Conservation (phyloP, 2,329 filamentous ascomycete genomes). For the Ophiostoma montium region DNA sequence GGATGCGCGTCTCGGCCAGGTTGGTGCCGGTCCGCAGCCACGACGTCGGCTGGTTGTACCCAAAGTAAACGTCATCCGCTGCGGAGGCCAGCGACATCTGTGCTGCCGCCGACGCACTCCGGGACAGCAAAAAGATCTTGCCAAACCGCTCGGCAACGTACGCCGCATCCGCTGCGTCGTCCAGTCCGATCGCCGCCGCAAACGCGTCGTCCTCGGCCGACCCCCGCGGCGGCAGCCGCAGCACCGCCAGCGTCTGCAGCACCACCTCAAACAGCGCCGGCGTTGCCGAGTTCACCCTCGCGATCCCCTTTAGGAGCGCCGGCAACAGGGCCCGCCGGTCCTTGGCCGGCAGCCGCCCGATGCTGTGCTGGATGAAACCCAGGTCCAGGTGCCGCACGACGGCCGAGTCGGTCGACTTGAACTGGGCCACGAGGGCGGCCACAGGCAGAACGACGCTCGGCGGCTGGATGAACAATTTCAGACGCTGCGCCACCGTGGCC, state of each 20-base stretch:
- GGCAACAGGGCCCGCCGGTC: conserved; percentile 64
- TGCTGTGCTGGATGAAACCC: conserved; percentile 74
- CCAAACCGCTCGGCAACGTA: conserved; percentile 66
- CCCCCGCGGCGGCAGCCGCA: conserved; percentile 60
- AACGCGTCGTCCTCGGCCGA: conserved; percentile 64
- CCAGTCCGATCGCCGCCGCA: conserved; percentile 50
- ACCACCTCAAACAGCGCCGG: conserved; percentile 70
- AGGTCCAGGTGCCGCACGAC: conserved; percentile 82
- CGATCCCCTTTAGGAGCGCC: conserved; percentile 51
- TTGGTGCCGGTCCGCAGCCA: conserved; percentile 51
- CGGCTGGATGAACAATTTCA: conserved; percentile 38
- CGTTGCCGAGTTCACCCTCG: conserved; percentile 35
- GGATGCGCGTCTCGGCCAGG: conserved; percentile 54
- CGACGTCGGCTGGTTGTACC: conserved; percentile 51
- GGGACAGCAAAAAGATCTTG: conserved; percentile 53
- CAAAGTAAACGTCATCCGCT: conserved; percentile 61
- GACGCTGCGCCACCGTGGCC: conserved; percentile 34
- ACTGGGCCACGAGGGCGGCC: conserved; percentile 71
- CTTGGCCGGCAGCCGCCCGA: conserved; percentile 32
- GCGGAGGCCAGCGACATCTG: too few species aligned
- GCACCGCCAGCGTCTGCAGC: conserved; percentile 57
- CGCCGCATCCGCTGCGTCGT: conserved; percentile 50
- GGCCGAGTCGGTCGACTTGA: conserved; percentile 60
- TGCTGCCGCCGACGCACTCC: background rate
- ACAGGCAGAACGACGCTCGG: conserved; percentile 63